Base-by-base conservation (phyloP, 192 early-diverging fungal species). In the Pilaira anomala region DNA sequence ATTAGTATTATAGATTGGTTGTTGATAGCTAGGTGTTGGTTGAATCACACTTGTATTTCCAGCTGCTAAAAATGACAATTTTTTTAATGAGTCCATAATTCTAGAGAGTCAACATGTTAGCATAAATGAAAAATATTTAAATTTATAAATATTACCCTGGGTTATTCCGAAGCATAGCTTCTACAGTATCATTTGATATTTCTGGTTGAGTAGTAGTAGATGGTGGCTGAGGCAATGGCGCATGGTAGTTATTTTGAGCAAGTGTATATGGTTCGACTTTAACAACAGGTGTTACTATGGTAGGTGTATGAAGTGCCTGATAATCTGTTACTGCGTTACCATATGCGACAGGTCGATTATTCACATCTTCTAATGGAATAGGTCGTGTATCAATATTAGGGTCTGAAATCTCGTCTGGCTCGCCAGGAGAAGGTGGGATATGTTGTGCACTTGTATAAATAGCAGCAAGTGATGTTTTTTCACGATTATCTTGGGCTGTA, bases 351-450 rank as follows among this genome's bases (percentile, higher is more conserved):
- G 28, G 28, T 55, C 14, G 28, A 8, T 7, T 18, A 16, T 30
- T 36, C 1, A 55, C 19, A 12, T 55, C 53, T 9, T 55, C 53
- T 8, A 55, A 30, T 36, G 53, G 53, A 18, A 55, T 55, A 11
- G 9, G 7, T 29, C 4, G 53, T 4, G 53, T 55, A 9, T 4
- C 18, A 18, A 55, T 12, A 55, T 55, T 55, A 9, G 53, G 16
- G 30, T 55, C 53, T 11, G 53, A 28, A 44, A 26, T 14, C 39
- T 65, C 63, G 21, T 55, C 63, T 24, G 63, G 58, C 26, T 68
- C 66, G 14, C 48, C 46, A n/a, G 66, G 66, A 18, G 57, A 60
- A 26, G 66, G 30, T 18, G 66, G 66, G 11, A 68, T 68, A 51
- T 68, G 66, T n/a, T 22, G 28, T 25, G 21, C 49, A 30, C 22